Conservation (phyloP, 2,329 filamentous ascomycete genomes). For the Penicillium sp. region DNA sequence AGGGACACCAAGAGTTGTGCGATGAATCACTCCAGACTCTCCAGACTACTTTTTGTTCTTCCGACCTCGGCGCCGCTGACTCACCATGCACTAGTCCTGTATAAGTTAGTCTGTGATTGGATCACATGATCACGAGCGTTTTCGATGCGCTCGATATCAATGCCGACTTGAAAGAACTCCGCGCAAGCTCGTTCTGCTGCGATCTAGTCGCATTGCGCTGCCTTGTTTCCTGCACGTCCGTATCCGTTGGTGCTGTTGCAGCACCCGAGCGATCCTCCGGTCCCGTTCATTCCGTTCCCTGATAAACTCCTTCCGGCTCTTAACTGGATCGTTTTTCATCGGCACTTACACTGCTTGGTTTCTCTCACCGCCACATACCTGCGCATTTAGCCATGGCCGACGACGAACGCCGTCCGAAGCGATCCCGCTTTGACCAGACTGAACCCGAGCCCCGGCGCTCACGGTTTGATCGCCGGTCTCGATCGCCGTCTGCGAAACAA, state of each 20-base stretch:
- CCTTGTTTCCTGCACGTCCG: neutral
- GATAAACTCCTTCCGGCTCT: slow-evolving; percentile 23
- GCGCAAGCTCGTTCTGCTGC: neutral
- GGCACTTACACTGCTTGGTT: neutral
- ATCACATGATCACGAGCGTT: slow-evolving; percentile 15
- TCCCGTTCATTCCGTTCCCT: slow-evolving; percentile 19
- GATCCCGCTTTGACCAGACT: slow-evolving; percentile 91
- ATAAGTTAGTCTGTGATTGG: slow-evolving; percentile 1
- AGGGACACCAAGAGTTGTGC: slow-evolving; percentile 18
- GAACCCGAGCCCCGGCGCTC: slow-evolving; percentile 78
- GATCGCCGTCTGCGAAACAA: slow-evolving; percentile 68
- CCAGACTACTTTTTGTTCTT: slow-evolving; percentile 28
- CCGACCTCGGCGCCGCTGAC: slow-evolving; percentile 41
- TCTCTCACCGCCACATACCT: slow-evolving; percentile 1
- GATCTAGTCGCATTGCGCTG: neutral
- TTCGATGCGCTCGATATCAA: slow-evolving; percentile 11
- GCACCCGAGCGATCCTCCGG: neutral
- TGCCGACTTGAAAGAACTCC: neutral
- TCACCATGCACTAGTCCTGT: slow-evolving; percentile 21
- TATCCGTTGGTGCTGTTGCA: neutral
- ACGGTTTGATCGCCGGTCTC: slow-evolving; percentile 87
- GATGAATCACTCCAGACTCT: slow-evolving; percentile 28
- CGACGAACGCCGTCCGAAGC: slow-evolving; percentile 71
- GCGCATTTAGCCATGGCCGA: slow-evolving; percentile 62
- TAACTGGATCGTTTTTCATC: slow-evolving; percentile 7